phyloP scores from a whole-genome alignment of 306 rosid genomes.

The Senna siamea region DNA sequence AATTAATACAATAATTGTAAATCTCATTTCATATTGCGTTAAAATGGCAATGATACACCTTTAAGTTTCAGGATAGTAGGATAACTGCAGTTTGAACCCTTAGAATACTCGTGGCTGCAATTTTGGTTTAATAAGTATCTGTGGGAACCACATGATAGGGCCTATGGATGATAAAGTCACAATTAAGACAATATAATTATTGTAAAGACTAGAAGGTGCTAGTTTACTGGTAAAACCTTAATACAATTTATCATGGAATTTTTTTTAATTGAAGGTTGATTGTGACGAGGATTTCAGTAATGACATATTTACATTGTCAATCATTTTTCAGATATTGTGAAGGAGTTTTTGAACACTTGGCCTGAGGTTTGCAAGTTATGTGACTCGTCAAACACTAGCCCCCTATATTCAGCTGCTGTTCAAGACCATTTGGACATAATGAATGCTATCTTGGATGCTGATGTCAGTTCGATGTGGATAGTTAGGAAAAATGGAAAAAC shows the following conservation, averaged over 20 bases:
- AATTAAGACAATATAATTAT: neutral
- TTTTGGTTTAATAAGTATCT: neutral
- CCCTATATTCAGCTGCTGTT: slow-evolving; percentile 87
- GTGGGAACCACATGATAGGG: neutral
- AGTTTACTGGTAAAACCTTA: neutral
- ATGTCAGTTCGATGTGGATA: slow-evolving; percentile 62
- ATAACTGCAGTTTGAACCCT: neutral
- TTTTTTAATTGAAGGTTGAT: neutral
- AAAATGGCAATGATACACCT: neutral
- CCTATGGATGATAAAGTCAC: slow-evolving; percentile 14
- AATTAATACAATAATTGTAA: neutral
- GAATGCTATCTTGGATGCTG: slow-evolving; percentile 78
- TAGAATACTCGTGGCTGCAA: slow-evolving; percentile 4
- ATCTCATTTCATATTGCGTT: neutral
- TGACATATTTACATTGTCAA: slow-evolving; percentile 29
- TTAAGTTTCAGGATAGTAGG: neutral
- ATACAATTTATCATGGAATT: neutral
- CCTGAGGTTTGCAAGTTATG: slow-evolving; percentile 76
- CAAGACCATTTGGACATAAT: slow-evolving; percentile 81
- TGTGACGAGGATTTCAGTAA: neutral
- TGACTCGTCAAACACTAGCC: slow-evolving; percentile 77
- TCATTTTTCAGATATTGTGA: slow-evolving; percentile 72
- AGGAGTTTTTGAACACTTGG: slow-evolving; percentile 65
- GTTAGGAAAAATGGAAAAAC: slow-evolving; percentile 96
- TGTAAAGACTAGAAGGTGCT: neutral